Percentiles rank a stretch among this genome's conserved stretches.
Evolutionary conservation across 139 green algal genomes (phyloP).

Genomic region (Micractinium sp.): DNA sequence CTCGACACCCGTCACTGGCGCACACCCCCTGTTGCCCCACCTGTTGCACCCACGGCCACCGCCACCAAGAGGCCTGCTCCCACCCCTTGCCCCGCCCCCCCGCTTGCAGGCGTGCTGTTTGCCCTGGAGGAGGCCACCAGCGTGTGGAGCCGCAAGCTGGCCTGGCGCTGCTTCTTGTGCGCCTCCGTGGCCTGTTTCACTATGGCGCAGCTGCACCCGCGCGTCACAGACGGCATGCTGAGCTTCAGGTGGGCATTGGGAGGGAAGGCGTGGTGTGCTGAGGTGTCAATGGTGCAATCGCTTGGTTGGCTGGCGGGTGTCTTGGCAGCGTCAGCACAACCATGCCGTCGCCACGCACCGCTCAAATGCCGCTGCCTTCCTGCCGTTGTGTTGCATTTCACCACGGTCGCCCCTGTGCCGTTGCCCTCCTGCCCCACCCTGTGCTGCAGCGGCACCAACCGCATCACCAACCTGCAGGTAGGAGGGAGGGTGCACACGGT

Average conservation of each 20-base stretch:
- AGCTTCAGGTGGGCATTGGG: conserved; percentile 49
- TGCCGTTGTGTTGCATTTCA: background rate
- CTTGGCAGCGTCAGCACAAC: too few species aligned
- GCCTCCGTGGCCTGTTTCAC: conserved; percentile 73
- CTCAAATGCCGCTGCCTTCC: background rate
- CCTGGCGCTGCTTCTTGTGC: conserved; percentile 88
- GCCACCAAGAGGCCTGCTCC: too few species aligned
- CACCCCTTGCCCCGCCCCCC: background rate
- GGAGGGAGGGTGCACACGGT: conserved; percentile 37
- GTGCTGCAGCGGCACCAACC: conserved; percentile 58
- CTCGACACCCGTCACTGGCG: too few species aligned
- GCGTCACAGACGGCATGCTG: conserved; percentile 76
- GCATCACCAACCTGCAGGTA: conserved; percentile 65
- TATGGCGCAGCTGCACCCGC: conserved; percentile 62
- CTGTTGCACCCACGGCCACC: too few species aligned
- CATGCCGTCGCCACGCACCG: background rate
- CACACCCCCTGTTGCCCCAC: too few species aligned
- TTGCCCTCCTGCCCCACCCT: conserved; percentile 35
- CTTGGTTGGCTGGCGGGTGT: too few species aligned
- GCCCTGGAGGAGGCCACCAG: conserved; percentile 87
- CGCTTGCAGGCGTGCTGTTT: conserved; percentile 82
- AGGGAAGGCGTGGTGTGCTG: too few species aligned
- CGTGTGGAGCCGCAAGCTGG: conserved; percentile 80
- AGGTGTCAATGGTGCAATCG: too few species aligned
- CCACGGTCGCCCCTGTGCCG: too few species aligned